Conservation (phyloP, 2,329 filamentous ascomycete species). For the Aspergillus persii region DNA sequence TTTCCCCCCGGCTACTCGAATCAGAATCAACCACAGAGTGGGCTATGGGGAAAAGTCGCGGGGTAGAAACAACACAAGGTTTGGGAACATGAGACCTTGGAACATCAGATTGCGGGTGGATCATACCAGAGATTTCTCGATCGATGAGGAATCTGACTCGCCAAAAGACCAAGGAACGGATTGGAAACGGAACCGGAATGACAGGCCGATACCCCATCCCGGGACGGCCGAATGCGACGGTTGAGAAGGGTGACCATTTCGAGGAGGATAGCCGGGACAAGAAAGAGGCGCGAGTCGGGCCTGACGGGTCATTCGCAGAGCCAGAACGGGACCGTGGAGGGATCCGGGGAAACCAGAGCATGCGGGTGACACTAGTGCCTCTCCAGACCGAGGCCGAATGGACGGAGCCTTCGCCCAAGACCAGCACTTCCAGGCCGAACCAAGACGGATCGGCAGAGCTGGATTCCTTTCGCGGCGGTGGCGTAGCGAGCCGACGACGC, state of each 20-base stretch:
- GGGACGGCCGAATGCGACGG: conserved; percentile 14
- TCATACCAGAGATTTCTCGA: not conserved
- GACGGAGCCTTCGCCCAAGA: conserved; percentile 1
- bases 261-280: not conserved
- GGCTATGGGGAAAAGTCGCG: conserved; percentile 4
- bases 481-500: not conserved
- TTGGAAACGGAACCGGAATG: not conserved
- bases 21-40: not conserved
- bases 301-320: conserved; percentile 4
- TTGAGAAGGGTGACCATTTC: not conserved
- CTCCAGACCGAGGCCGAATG: not conserved
- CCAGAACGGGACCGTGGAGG: conserved; percentile 9
- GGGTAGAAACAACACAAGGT: conserved; percentile 7
- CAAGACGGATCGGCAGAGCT: conserved; percentile 9
- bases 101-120: not conserved
- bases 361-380: conserved; percentile 6
- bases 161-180: not conserved
- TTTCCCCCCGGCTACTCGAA: conserved; percentile 2
- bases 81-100: not conserved
- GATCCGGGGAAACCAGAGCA: conserved; percentile 10
- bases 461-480: conserved; percentile 11
- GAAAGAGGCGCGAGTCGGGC: not conserved
- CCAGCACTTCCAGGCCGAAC: conserved; percentile 6
- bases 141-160: not conserved
- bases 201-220: not conserved